Conservation (phyloP, 2,329 filamentous ascomycete species). For the Clonostachys rhizophaga region DNA sequence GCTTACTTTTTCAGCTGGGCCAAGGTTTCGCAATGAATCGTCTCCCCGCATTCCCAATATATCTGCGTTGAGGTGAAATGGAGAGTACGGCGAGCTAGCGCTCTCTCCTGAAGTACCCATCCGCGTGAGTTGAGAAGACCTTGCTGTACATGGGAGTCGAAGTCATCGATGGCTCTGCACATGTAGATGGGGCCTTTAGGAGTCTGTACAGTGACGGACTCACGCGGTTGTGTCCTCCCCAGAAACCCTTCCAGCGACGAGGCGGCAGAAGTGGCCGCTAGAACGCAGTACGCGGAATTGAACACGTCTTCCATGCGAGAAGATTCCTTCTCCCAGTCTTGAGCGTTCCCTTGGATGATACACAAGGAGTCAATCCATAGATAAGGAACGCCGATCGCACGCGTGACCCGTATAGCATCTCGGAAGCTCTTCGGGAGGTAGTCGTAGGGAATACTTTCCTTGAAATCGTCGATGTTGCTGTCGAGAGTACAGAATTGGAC, state of each 20-base stretch:
- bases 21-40: background rate
- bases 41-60: background rate
- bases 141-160: background rate
- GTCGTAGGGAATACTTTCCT: background rate
- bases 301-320: slow-evolving; percentile 11
- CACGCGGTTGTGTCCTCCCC: background rate
- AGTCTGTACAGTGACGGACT: background rate
- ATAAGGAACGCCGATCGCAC: slow-evolving; percentile 11
- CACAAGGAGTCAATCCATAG: slow-evolving; percentile 34
- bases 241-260: background rate
- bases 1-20: background rate
- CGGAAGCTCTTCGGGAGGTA: background rate
- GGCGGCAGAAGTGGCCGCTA: background rate
- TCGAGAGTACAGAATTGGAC: background rate
- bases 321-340: slow-evolving; percentile 16
- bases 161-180: background rate
- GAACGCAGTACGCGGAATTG: background rate
- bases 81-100: background rate
- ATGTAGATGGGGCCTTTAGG: background rate
- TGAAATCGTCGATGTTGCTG: background rate
- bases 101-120: background rate
- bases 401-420: background rate
- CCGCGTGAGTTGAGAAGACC: background rate
- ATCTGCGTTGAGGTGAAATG: background rate
- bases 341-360: slow-evolving; percentile 17